Base-by-base conservation (phyloP, 2,329 filamentous ascomycete species). In the Cercospora zeina region DNA sequence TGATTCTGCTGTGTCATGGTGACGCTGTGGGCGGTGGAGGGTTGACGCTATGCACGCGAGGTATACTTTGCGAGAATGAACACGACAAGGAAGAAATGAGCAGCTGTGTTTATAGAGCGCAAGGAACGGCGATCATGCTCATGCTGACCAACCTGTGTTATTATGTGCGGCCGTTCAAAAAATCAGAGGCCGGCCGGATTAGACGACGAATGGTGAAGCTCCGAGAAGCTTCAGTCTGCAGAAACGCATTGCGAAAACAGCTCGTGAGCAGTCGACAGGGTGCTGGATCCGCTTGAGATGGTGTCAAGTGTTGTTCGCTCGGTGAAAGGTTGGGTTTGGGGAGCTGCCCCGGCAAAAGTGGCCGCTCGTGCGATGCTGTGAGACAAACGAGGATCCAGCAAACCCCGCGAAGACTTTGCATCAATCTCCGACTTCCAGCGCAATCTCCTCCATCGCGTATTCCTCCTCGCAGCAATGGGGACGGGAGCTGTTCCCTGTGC, bases 1-100 rank as follows among this genome's bases (percentile, higher is more conserved):
- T 72, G 67, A 62, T 74, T 72, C 10, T 54, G 42, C 53, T 55
- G 47, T 34, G 36, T 16, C 58, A 45, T 47, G 36, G 24, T 57
- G 37, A 42, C n/a, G 54, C 9, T 47, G 24, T 42, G 37, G 21
- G 42, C 27, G 42, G 3, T 27, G 9, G 42, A 19, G 16, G 8
- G 13, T 11, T 19, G 31, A 19, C 9, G 14, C 16, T 27, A 11
- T 36, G 34, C 14, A 8, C 21, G 34, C 14, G 31, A 16, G 5
- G 2, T 11, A 19, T 39, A 11, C 10, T 37, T 57, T 8, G 27
- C 24, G 2, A 30, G n/a, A 37, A 13, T 30, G 42, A 49, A n/a
- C 6, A 49, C n/a, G 42, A 3, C 13, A 14, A 24, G 42, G 1
- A 8, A 30, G 21, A 21, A 49, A 24, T 13, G 42, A 49, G 21